A percentile compares a stretch with the other conserved stretches of the same genome.
These are phyloP conservation scores for Pythium volutum DNA, from an alignment of 352 stramenopile genomes.

Conservation along the genomic window DNA sequence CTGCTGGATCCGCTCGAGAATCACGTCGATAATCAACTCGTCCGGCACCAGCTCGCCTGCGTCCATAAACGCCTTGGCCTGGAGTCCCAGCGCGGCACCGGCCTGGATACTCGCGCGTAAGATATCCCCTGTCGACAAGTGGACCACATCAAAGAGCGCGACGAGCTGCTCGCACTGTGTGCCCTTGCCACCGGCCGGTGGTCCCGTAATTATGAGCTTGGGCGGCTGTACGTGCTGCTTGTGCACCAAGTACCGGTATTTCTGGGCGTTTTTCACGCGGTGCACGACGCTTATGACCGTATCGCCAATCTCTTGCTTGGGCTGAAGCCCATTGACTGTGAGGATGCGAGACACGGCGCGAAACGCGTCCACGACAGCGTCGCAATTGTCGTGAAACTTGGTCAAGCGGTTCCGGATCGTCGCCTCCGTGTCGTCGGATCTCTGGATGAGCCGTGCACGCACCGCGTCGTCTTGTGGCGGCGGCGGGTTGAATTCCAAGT, in stretches of 20 bases:
- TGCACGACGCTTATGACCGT: conserved; percentile 16
- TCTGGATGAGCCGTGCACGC: conserved; percentile 76
- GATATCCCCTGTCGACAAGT: conserved; percentile 93
- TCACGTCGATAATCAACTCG: conserved; percentile 89
- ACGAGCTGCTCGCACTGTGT: conserved; percentile 90
- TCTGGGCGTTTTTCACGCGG: conserved; percentile 23
- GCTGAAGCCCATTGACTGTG: conserved; percentile 17
- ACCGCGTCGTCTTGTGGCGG: conserved; percentile 54
- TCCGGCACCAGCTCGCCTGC: conserved; percentile 90
- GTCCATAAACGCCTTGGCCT: conserved; percentile 88
- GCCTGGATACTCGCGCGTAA: conserved; percentile 85
- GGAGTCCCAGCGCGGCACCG: conserved; percentile 39
- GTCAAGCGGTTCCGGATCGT: conserved; percentile 88
- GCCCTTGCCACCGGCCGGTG: conserved; percentile 87
- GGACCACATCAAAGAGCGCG: conserved; percentile 86
- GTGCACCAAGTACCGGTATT: conserved; percentile 23
- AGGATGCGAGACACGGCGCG: conserved; percentile 27
- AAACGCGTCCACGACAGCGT: conserved; percentile 39
- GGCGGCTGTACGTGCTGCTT: conserved; percentile 24
- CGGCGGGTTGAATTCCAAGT: conserved; percentile 96
- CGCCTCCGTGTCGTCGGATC: conserved; percentile 91
- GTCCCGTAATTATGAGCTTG: conserved; percentile 72
- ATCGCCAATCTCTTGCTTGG: conserved; percentile 26
- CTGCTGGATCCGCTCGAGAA: conserved; percentile 72
- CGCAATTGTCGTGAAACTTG: conserved; percentile 83